Percentiles rank a stretch among this genome's conserved stretches.
phyloP scores from a whole-genome alignment of 306 rosid species.

The Ammopiptanthus mongolicus region DNA sequence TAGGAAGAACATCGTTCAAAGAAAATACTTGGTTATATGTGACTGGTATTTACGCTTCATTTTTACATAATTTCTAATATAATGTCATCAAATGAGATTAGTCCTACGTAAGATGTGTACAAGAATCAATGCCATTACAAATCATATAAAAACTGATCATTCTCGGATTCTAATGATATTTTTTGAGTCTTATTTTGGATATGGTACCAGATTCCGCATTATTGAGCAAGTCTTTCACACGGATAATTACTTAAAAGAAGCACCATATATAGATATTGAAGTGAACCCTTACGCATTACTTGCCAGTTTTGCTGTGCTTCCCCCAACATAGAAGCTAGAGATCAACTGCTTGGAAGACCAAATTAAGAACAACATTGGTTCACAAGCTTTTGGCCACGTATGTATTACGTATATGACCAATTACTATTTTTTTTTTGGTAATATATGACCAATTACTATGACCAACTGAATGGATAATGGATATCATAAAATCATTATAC shows the following conservation, averaged over 20 bases:
- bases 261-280: neutral
- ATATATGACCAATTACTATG: no score
- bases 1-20: neutral
- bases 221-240: neutral
- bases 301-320: neutral
- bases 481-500: no score
- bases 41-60: neutral
- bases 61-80: neutral
- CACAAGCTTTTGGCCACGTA: no score
- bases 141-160: neutral
- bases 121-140: neutral
- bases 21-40: neutral
- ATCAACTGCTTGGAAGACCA: neutral
- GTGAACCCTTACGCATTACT: neutral
- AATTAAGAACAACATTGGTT: no score
- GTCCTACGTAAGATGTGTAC: neutral
- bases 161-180: neutral
- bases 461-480: no score
- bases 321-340: neutral
- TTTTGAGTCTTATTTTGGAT: neutral
- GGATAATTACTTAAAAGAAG: neutral
- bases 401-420: no score
- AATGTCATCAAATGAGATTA: neutral
- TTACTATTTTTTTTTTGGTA: no score
- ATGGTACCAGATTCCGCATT: slow-evolving; percentile 23